Base-by-base conservation (phyloP, 345 rosid species). In the Stellera chamaejasme region DNA sequence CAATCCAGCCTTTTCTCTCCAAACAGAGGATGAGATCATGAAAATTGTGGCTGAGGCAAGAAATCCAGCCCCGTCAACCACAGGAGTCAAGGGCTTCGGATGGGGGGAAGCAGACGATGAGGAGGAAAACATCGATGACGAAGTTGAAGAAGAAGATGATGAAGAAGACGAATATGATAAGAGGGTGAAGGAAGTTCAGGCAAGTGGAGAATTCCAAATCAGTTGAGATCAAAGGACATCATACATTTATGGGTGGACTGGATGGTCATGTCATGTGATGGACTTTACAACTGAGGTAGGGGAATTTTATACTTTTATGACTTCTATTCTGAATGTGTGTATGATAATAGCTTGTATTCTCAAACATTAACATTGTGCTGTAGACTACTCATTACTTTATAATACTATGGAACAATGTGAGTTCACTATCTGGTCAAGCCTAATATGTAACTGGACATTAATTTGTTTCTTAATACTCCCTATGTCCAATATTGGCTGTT, bases 141-240 rank as follows among this genome's bases (percentile, higher is more conserved):
- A 63, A 0, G 83, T 74, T 15, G 79, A 75, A 5, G 89, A 79
- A 1, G 96, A 81, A 9, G 83, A 88, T 0, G 82, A 82, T 0
- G 87, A 76, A 10, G 95, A 88, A 54, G 98, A 93, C 56, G 98
- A 92, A 69, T 93, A 93, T 60, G 92, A 93, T 65, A 84, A 87
- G 61, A 79, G 81, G 71, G 87, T 89, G 43, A 93, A 80, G 71
- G 97, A 89, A 73, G 92, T 79, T 15, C 96, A 81, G 63, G 88
- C 95, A 23, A 84, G 96, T 64, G 87, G 93, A 52, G 96, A 92
- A 46, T 77, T 54, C 57, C 78, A 79, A 8, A 66, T 82, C 56
- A 77, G 70, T 64, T 88, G 65, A 66, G 27, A 27, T 27, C 13
- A 26, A 54, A 2, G 44, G 16, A 44, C 32, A 54, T 10, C 44